phyloP scores from a whole-genome alignment of 2,329 filamentous ascomycete species.

The Hawksworthiomyces lignivorus region DNA sequence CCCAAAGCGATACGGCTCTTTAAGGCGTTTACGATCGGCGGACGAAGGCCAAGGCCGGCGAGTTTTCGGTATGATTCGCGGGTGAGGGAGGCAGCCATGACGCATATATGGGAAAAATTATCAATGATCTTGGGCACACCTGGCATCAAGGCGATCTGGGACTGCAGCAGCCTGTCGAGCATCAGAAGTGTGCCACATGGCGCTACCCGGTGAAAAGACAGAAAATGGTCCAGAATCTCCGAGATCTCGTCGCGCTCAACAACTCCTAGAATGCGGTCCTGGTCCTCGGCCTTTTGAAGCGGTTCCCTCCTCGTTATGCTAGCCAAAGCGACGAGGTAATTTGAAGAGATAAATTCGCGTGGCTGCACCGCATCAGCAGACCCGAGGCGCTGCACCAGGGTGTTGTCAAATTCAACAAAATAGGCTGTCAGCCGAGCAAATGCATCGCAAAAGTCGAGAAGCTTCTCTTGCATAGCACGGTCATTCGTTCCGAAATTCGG shows the following conservation, averaged over 20 bases:
- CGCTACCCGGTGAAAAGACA: constrained; percentile 20
- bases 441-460: constrained; percentile 29
- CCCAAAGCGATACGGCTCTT: constrained; percentile 15
- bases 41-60: constrained; percentile 7
- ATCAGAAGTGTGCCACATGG: constrained; percentile 34
- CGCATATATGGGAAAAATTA: constrained; percentile 29
- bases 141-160: constrained; percentile 32
- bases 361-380: constrained; percentile 23
- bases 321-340: constrained; percentile 39
- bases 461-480: constrained; percentile 23
- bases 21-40: constrained; percentile 1
- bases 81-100: constrained; percentile 27
- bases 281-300: constrained; percentile 10
- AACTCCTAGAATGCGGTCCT: constrained; percentile 17
- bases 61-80: constrained; percentile 22
- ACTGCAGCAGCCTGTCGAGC: constrained; percentile 35
- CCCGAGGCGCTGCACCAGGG: constrained; percentile 21
- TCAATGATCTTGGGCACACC: constrained; percentile 41
- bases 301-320: constrained; percentile 24
- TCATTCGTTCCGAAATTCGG: constrained; percentile 7
- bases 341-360: constrained; percentile 33
- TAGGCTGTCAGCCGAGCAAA: constrained; percentile 44
- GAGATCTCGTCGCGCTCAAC: constrained; percentile 22
- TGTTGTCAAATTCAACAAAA: constrained; percentile 43
- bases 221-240: constrained; percentile 38